Conservation (phyloP, 805 yeast species). For the Candida anglica region DNA sequence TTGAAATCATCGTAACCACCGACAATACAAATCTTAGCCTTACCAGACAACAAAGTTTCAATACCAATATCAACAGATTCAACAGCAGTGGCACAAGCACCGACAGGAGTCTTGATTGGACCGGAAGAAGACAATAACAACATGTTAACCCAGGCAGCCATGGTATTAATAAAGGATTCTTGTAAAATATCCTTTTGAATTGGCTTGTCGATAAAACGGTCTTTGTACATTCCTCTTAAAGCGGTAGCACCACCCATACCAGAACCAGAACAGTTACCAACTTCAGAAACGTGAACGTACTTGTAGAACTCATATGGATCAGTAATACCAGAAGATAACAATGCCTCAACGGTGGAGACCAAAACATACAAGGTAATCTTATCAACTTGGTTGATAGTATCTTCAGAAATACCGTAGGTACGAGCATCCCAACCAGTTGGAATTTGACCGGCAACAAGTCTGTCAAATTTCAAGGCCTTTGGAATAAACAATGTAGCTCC, state of each 20-base stretch:
- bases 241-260: conserved; percentile 99
- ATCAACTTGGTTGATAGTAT: conserved; percentile 90
- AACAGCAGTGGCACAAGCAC: conserved; percentile 99
- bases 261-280: conserved; percentile 99
- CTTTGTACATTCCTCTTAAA: conserved; percentile 95
- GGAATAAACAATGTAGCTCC: conserved; percentile 92
- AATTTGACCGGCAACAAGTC: conserved; percentile 87
- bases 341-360: conserved; percentile 94
- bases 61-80: conserved; percentile 96
- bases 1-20: conserved; percentile 99
- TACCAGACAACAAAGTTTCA: conserved; percentile 88
- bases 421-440: conserved; percentile 99
- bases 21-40: conserved; percentile 93
- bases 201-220: conserved; percentile 87
- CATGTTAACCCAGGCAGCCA: conserved; percentile 99
- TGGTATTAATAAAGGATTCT: conserved; percentile 97
- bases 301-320: conserved; percentile 99
- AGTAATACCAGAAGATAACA: conserved; percentile 89
- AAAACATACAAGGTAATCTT: conserved; percentile 90
- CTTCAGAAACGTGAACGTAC: conserved; percentile 96
- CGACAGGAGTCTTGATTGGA: conserved; percentile 98
- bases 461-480: conserved; percentile 73
- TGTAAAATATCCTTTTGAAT: conserved; percentile 97
- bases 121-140: conserved; percentile 94
- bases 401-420: conserved; percentile 93